Evolutionary conservation across 202 grass and related monocot species (phyloP).

Genomic region (Zizania palustris): DNA sequence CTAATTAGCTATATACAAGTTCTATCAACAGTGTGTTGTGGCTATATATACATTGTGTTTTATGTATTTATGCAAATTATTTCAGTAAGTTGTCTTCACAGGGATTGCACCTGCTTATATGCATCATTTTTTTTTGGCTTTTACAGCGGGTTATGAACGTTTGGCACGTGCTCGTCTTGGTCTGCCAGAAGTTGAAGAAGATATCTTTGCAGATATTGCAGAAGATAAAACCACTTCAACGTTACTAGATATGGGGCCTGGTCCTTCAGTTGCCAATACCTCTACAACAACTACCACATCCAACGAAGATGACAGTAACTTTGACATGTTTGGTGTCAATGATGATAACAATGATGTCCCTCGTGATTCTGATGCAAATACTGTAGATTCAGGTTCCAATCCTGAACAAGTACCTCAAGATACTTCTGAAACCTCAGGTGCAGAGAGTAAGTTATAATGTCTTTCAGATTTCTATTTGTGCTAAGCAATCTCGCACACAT

Average conservation of each 20-base stretch:
- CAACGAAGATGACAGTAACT: constrained; percentile 58
- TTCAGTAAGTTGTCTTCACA: background rate
- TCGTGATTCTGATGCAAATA: constrained; percentile 41
- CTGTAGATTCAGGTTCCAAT: constrained; percentile 45
- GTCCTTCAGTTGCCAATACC: constrained; percentile 52
- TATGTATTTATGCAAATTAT: constrained; percentile 9
- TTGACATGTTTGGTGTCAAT: constrained; percentile 91
- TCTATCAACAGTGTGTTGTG: constrained; percentile 23
- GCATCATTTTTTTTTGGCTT: constrained; percentile 17
- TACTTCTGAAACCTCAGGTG: constrained; percentile 44
- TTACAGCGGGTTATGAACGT: constrained; percentile 85
- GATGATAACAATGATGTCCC: constrained; percentile 67
- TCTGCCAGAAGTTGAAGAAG: constrained; percentile 53
- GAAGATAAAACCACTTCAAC: constrained; percentile 49
- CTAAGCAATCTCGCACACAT: background rate
- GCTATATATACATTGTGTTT: constrained; percentile 29
- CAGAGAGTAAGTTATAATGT: constrained; percentile 36
- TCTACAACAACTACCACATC: constrained; percentile 44
- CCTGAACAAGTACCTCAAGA: constrained; percentile 41
- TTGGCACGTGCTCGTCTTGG: constrained; percentile 66
- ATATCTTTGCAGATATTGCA: constrained; percentile 55
- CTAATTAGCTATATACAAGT: constrained; percentile 2
- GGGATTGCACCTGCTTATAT: constrained; percentile 19
- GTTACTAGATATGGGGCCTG: constrained; percentile 56
- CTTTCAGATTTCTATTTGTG: constrained; percentile 21